Base-by-base conservation (phyloP, 164 flowering plant genomes). In the Buxus sempervirens region DNA sequence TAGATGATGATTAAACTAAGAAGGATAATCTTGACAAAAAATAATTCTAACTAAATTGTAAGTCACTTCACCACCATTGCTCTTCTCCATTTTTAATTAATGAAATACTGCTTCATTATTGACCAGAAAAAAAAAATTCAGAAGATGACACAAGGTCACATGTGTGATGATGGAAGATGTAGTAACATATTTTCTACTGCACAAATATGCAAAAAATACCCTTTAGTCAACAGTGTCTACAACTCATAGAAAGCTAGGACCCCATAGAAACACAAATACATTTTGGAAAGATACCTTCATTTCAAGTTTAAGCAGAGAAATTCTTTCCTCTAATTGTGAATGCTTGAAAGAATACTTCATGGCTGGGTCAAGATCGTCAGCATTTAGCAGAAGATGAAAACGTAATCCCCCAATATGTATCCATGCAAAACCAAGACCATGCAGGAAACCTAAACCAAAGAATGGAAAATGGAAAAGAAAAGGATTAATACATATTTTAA, bases 361-460 rank as follows among this genome's bases (percentile, higher is more conserved):
- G 63, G 86, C 83, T 21, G 98, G 99, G 81, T 95, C 99, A 54
- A 83, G 54, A 70, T 82, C 83, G 77, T 81, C 83, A 36, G 68
- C 63, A 70, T 77, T 65, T 54, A 82, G 81, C 83, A 95, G 75
- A 21, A 95, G 99, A 72, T 77, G 72, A 68, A 86, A 87, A 27
- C 93, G 96, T 61, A 95, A 48, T 7, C 78, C 86, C 20, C 97
- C 99, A 76, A 89, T 80, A 41, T 72, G 76, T 53, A 90, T 63
- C 93, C 97, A 90, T 24, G 88, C 83, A 64, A 56, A 68, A 49
- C 96, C 96, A 68, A 87, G 75, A 41, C 66, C 73, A 58, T 49
- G 73, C 58, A 77, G 58, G 60, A 56, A 68, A 45, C 73, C 96
- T 88, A 69, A 56, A 68, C 62, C 42, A 57, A 70, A 56, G 45